A percentile compares a stretch with the other conserved stretches of the same genome.
Evolutionary conservation across 129 eudicot species (phyloP).

Genomic region (Apium graveolens): DNA sequence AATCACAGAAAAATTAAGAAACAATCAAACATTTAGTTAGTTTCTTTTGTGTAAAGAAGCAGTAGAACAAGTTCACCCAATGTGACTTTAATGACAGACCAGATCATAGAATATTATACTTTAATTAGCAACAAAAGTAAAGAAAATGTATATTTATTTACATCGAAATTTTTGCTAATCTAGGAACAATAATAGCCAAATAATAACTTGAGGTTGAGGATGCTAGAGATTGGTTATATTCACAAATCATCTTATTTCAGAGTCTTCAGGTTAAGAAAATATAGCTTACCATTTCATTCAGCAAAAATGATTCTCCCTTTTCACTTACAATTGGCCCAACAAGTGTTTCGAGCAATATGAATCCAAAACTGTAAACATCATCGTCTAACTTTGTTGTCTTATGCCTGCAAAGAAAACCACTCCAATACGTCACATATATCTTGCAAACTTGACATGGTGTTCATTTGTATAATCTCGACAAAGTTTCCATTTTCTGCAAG

Average conservation of each 20-base stretch:
- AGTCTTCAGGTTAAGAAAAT: not conserved
- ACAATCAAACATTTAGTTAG: not conserved
- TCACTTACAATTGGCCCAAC: conserved; percentile 68
- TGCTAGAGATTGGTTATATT: not conserved
- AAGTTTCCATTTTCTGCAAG: not conserved
- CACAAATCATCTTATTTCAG: not conserved
- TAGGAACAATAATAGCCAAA: not conserved
- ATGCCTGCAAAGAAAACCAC: conserved; percentile 35
- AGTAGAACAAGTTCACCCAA: not conserved
- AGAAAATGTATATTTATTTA: too few species aligned
- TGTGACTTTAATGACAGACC: not conserved
- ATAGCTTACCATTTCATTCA: conserved; percentile 68
- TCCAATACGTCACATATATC: not conserved
- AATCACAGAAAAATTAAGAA: not conserved
- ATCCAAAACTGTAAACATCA: conserved; percentile 78
- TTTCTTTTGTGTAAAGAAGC: not conserved
- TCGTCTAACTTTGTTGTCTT: conserved; percentile 57
- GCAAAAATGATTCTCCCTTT: conserved; percentile 63
- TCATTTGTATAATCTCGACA: not conserved
- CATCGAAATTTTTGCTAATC: not conserved
- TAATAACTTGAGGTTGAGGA: not conserved
- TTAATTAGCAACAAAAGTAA: too few species aligned
- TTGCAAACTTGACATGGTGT: not conserved
- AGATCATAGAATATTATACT: not conserved
- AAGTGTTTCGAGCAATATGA: conserved; percentile 74